phyloP scores from a whole-genome alignment of 495 filamentous ascomycete genomes.

The Aspergillus wentii region DNA sequence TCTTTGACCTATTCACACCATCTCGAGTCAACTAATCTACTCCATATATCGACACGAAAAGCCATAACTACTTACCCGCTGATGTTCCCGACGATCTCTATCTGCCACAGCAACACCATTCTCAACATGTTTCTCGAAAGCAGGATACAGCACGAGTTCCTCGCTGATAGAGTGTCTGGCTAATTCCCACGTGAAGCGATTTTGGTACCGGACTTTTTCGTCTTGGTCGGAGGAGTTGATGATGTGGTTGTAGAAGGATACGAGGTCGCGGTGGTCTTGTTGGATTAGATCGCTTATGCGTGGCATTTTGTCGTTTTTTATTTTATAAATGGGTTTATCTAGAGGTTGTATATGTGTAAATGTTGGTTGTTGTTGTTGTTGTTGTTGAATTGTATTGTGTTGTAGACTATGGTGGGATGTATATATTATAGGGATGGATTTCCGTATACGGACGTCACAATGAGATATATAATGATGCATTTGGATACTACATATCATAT shows the following conservation, averaged over 20 bases:
- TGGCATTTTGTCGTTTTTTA: no score
- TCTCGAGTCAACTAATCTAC: no score
- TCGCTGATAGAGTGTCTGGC: conserved; percentile 61
- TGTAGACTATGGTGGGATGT: no score
- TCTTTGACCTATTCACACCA: conserved; percentile 72
- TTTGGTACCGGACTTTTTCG: conserved; percentile 50
- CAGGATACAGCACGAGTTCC: conserved; percentile 67
- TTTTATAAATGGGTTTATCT: no score
- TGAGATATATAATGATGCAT: no score
- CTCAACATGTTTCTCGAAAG: conserved; percentile 54
- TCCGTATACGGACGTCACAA: no score
- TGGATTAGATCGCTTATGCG: conserved; percentile 47
- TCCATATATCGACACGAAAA: no score
- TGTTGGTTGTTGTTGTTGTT: no score
- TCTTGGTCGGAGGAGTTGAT: conserved; percentile 40
- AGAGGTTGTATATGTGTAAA: no score
- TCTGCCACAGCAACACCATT: conserved; percentile 50
- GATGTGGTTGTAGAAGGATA: conserved; percentile 55
- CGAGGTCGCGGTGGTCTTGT: conserved; percentile 59
- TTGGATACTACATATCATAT: no score
- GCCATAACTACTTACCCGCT: conserved; percentile 39
- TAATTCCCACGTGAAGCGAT: conserved; percentile 68
- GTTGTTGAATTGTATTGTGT: no score
- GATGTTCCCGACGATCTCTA: conserved; percentile 57
- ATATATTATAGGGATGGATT: no score